Conservation (phyloP, 805 yeast genomes). For the Candida khao-thaluensis region DNA sequence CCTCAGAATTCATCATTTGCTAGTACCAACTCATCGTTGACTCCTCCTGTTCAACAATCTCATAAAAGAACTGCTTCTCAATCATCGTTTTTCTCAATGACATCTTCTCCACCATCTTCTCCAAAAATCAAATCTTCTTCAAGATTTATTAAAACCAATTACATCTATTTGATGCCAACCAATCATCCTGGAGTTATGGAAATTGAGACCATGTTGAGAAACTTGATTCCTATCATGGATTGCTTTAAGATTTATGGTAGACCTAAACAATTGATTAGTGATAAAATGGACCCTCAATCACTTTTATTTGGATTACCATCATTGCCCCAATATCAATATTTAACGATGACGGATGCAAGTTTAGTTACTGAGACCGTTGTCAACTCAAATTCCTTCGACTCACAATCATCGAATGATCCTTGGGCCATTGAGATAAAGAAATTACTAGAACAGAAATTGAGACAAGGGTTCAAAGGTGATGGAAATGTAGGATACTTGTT, state of each 20-base stretch:
- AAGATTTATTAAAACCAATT: slow-evolving; percentile 24
- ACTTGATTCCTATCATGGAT: slow-evolving; percentile 67
- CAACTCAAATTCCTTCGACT: slow-evolving; percentile 23
- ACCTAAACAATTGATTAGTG: slow-evolving; percentile 70
- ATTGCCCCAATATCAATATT: slow-evolving; percentile 64
- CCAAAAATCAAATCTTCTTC: slow-evolving; percentile 20
- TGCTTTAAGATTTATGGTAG: slow-evolving; percentile 72
- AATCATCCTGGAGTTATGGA: slow-evolving; percentile 70
- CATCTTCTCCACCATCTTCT: slow-evolving; percentile 17
- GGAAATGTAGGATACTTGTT: slow-evolving; percentile 38
- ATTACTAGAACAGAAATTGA: slow-evolving; percentile 14
- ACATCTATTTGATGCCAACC: slow-evolving; percentile 69
- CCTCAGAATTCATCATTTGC: slow-evolving; percentile 1
- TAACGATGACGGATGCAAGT: slow-evolving; percentile 24
- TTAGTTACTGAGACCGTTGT: slow-evolving; percentile 22
- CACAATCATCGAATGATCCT: slow-evolving; percentile 20
- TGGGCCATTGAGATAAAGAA: slow-evolving; percentile 29
- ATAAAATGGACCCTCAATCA: slow-evolving; percentile 63
- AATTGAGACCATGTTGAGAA: slow-evolving; percentile 70
- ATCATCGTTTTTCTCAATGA: slow-evolving; percentile 18
- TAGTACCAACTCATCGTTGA: background rate
- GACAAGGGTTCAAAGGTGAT: slow-evolving; percentile 29
- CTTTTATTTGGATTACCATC: slow-evolving; percentile 74
- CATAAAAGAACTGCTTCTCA: slow-evolving; percentile 16
- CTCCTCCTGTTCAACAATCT: slow-evolving; percentile 3